Base-by-base conservation (phyloP, 176 grass and related monocot species). In the Hordeum marinum region DNA sequence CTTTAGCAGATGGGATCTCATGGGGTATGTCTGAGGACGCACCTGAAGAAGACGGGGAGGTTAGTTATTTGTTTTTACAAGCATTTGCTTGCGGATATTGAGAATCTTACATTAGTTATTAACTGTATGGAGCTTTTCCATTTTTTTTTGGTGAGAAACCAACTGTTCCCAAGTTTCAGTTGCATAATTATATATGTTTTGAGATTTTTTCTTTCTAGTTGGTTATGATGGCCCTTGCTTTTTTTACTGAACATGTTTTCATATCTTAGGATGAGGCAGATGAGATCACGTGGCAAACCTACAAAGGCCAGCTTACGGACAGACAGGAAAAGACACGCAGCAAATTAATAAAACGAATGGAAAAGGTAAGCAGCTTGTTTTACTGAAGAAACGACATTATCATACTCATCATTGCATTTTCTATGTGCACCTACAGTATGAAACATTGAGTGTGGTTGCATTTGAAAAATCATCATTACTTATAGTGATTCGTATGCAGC, bases 1-100 rank as follows among this genome's bases (percentile, higher is more conserved):
- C 86, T 94, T 92, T 98, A 75, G 88, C 91, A 26, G 93, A 95
- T 65, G 96, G 96, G 73, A 89, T 98, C 78, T 98, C 96, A 78
- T 98, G 96, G 96, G 96, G 96, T 62, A 90, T 98, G 89, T 42
- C 82, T 81, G 96, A 98, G 59, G 96, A 98, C 92, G 96, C 96
- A 52, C 72, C 90, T 50, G 93, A 98, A 70, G 96, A 98, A 77
- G 64, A 85, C 18, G 54, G 64, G 42, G 91, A 98, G 88, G 96
- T 98, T 82, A 36, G 68, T 70, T 71, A 2, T 80, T 54, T 70
- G 11, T 73, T 81, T 87, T 26, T 72, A 14, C 63, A 6, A 80
- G 52, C 23, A 57, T 27, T 39, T 61, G 12, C 18, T 40, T 86
- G 18, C 18, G 32, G 6, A 63, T 86, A 60, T 80, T 83, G 34